phyloP scores from a whole-genome alignment of 306 rosid species.

The Dryas drummondii region DNA sequence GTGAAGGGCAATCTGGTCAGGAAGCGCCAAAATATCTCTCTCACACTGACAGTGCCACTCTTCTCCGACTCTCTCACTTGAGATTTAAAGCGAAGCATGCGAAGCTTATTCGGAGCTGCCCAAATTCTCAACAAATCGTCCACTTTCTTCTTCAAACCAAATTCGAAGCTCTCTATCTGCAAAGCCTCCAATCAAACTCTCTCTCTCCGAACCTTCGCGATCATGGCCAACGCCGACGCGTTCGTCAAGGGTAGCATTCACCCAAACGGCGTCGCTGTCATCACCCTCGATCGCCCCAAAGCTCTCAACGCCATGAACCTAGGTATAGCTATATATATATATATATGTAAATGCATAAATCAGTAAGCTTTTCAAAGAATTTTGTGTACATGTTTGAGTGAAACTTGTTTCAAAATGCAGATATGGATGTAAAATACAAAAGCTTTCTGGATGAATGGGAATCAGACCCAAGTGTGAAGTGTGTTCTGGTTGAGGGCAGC shows the following conservation, averaged over 20 bases:
- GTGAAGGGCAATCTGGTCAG: neutral
- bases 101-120: conserved; percentile 38
- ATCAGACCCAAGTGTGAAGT: conserved; percentile 73
- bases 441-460: conserved; percentile 93
- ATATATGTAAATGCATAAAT: too few relatives aligned
- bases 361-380: neutral
- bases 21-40: neutral
- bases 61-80: neutral
- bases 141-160: neutral
- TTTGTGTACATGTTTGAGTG: conserved; percentile 18
- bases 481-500: conserved; percentile 86
- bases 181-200: conserved; percentile 25
- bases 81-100: conserved; percentile 37
- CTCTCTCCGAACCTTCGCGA: conserved; percentile 49
- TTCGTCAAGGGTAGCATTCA: conserved; percentile 73
- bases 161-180: conserved; percentile 22
- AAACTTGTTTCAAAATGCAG: conserved; percentile 41
- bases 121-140: conserved; percentile 35
- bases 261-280: conserved; percentile 82
- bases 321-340: conserved; percentile 36
- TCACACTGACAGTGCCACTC: neutral
- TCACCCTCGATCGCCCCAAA: conserved; percentile 97
- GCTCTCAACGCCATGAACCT: conserved; percentile 97
- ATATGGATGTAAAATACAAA: conserved; percentile 86
- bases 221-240: conserved; percentile 70